Conservation (phyloP, 768 basidiomycete species). For the Boletus rubropictus region DNA sequence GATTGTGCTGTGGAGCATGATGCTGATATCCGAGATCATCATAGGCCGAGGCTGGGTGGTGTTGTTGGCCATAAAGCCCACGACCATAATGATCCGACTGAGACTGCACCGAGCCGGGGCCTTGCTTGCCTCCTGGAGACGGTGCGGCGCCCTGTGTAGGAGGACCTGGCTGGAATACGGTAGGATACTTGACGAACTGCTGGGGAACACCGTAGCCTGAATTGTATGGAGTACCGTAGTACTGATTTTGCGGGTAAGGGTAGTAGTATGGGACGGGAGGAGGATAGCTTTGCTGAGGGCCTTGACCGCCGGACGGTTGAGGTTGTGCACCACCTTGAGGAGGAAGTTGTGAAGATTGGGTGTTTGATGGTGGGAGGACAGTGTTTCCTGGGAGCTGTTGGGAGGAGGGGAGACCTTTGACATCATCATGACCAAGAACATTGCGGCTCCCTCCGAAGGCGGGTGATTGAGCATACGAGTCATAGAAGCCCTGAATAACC, state of each 20-base stretch:
- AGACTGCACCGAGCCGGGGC: constrained; percentile 45
- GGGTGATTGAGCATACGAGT: constrained; percentile 60
- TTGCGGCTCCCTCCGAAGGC: constrained; percentile 57
- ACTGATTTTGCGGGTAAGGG: constrained; percentile 72
- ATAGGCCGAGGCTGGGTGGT: constrained; percentile 37
- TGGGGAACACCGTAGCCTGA: constrained; percentile 53
- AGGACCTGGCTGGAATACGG: constrained; percentile 69
- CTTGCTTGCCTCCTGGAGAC: constrained; percentile 63
- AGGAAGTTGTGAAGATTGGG: constrained; percentile 49
- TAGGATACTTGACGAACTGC: constrained; percentile 70
- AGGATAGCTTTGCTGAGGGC: constrained; percentile 60
- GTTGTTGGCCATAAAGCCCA: constrained; percentile 59
- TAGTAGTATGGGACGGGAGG: constrained; percentile 58
- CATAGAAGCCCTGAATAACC: constrained; percentile 62
- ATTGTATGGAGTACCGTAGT: constrained; percentile 67
- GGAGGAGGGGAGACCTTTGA: constrained; percentile 59
- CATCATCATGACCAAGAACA: constrained; percentile 67
- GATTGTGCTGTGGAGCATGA: constrained; percentile 52
- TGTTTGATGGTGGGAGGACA: constrained; percentile 46
- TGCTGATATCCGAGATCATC: constrained; percentile 52
- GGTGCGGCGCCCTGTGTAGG: constrained; percentile 62
- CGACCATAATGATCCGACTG: constrained; percentile 59
- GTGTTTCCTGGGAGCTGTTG: constrained; percentile 50
- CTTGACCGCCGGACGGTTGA: constrained; percentile 56
- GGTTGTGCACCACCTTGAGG: constrained; percentile 47